Evolutionary conservation across 2,329 filamentous ascomycete species (phyloP).

Genomic region (Rugonectria rugulosa): DNA sequence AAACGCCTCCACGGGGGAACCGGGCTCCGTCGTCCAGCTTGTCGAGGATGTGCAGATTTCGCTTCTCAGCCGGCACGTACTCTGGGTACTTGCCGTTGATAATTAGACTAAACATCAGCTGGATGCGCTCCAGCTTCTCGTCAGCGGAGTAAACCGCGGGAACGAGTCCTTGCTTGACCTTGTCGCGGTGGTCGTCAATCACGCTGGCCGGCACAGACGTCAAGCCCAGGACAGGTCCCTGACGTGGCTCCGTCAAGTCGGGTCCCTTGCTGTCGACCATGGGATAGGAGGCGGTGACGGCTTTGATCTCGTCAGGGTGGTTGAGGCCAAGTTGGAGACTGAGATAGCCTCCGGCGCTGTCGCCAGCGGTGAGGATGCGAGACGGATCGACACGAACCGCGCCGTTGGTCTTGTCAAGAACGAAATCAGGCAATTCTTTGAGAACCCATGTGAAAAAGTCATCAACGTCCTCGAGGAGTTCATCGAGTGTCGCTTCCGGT

Average conservation of each 20-base stretch:
- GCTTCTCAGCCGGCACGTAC: not conserved
- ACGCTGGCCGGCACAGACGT: not conserved
- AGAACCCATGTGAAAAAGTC: conserved; percentile 8
- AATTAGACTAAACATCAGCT: not conserved
- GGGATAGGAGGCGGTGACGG: conserved; percentile 8
- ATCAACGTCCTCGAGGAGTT: conserved; percentile 7
- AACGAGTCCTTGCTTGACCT: not conserved
- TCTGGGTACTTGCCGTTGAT: conserved; percentile 2
- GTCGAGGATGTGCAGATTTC: conserved; percentile 4
- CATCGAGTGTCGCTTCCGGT: conserved; percentile 1
- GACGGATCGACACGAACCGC: conserved; percentile 1
- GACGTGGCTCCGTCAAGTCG: not conserved
- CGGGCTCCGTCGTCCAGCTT: conserved; percentile 1
- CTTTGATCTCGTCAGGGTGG: conserved; percentile 1
- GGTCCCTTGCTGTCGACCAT: conserved; percentile 2
- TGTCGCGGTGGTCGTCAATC: not conserved
- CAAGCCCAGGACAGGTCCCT: not conserved
- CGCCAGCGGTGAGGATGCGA: conserved; percentile 1
- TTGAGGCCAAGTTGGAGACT: conserved; percentile 8
- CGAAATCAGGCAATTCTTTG: not conserved
- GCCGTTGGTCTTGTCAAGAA: not conserved
- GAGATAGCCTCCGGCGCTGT: conserved; percentile 11
- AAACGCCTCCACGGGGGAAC: conserved; percentile 8
- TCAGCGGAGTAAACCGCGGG: conserved; percentile 1
- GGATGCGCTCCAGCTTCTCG: not conserved